phyloP scores from a whole-genome alignment of 2,329 filamentous ascomycete species.

The Penicillium sp. region DNA sequence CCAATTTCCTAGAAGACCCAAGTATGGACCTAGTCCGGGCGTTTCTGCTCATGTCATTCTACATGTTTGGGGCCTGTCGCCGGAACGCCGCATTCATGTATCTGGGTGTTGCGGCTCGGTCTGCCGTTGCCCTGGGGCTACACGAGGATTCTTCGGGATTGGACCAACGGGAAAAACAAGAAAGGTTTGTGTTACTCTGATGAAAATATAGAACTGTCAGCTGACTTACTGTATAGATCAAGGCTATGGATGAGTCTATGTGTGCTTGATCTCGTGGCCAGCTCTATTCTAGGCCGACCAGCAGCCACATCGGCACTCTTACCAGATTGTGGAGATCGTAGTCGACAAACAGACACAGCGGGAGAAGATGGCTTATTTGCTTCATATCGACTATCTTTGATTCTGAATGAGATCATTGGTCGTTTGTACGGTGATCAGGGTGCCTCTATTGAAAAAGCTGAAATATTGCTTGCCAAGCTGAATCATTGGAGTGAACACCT shows the following conservation, averaged over 20 bases:
- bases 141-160: conserved; percentile 37
- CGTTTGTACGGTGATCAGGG: conserved; percentile 44
- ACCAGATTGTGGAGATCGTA: conserved; percentile 22
- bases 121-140: conserved; percentile 59
- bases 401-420: conserved; percentile 49
- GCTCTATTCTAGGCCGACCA: conserved; percentile 52
- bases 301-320: conserved; percentile 31
- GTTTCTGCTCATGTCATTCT: conserved; percentile 60
- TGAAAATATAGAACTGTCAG: not conserved
- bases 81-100: conserved; percentile 66
- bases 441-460: conserved; percentile 35
- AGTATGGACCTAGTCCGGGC: conserved; percentile 54
- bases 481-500: conserved; percentile 50
- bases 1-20: conserved; percentile 55
- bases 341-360: conserved; percentile 10
- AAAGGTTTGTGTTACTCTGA: conserved; percentile 14
- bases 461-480: conserved; percentile 45
- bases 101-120: conserved; percentile 59
- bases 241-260: conserved; percentile 51
- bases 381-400: conserved; percentile 45
- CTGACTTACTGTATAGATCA: conserved; percentile 35
- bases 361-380: conserved; percentile 37
- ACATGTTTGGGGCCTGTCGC: conserved; percentile 60
- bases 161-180: conserved; percentile 15
- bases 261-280: conserved; percentile 50